These are phyloP conservation scores for Petunia secreta DNA, from an alignment of 257 asterid species.

Conservation along the genomic window DNA sequence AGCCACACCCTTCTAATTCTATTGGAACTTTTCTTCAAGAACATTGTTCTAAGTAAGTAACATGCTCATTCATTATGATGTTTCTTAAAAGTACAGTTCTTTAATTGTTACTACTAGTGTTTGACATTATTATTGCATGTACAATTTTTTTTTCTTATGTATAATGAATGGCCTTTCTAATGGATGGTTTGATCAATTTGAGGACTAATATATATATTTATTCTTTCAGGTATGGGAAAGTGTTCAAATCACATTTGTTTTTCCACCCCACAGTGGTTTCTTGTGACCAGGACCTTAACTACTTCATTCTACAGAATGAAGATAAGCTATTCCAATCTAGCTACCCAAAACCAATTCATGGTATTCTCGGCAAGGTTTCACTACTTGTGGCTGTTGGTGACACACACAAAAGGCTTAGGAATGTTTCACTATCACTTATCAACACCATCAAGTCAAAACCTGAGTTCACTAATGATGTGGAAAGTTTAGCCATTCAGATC, in stretches of 20 bases:
- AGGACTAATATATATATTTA: neutral
- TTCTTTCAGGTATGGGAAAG: conserved; percentile 64
- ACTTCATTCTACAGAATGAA: conserved; percentile 70
- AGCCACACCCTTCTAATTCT: conserved; percentile 73
- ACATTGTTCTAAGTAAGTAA: conserved; percentile 64
- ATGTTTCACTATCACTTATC: conserved; percentile 70
- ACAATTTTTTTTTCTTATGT: neutral
- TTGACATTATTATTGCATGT: neutral
- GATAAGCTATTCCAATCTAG: conserved; percentile 68
- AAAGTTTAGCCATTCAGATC: conserved; percentile 44
- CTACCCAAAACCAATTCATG: conserved; percentile 79
- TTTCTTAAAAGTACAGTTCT: neutral
- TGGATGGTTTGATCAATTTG: no score
- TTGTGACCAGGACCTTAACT: conserved; percentile 75
- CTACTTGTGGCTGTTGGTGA: conserved; percentile 73
- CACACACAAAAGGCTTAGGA: conserved; percentile 66
- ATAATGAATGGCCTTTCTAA: no score
- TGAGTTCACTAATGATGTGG: conserved; percentile 60
- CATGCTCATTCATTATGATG: conserved; percentile 19
- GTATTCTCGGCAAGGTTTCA: conserved; percentile 64
- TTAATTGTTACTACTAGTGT: neutral
- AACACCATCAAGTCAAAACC: conserved; percentile 62
- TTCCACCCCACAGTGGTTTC: conserved; percentile 75
- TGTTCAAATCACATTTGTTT: conserved; percentile 75
- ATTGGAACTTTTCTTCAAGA: conserved; percentile 60